These are phyloP conservation scores for Domatiomyces catenatus DNA, from an alignment of 2,329 filamentous ascomycete species.

Conservation along the genomic window DNA sequence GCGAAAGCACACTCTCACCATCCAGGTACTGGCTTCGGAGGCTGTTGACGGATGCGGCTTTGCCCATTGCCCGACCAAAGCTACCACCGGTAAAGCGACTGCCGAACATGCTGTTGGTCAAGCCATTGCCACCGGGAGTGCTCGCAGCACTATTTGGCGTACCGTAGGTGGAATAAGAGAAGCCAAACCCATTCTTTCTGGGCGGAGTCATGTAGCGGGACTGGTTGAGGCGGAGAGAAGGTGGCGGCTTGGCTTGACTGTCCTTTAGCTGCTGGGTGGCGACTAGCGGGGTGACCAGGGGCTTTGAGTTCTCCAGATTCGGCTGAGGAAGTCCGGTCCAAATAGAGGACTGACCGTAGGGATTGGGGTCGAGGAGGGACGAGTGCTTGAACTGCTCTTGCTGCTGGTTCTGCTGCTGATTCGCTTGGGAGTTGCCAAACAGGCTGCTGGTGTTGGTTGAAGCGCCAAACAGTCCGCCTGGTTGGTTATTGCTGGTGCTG, in stretches of 20 bases:
- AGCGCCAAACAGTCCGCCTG: constrained; percentile 27
- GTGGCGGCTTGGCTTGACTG: constrained; percentile 34
- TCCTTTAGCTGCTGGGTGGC: constrained; percentile 62
- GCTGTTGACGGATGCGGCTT: constrained; percentile 79
- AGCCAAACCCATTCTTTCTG: constrained; percentile 68
- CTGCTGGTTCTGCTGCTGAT: constrained; percentile 36
- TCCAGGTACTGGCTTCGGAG: constrained; percentile 62
- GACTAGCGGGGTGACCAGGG: constrained; percentile 76
- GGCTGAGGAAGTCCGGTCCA: constrained; percentile 58
- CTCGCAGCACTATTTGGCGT: constrained; percentile 58
- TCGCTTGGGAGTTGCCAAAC: constrained; percentile 40
- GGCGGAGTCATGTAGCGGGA: constrained; percentile 73
- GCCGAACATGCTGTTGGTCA: constrained; percentile 26
- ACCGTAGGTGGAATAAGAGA: constrained; percentile 83
- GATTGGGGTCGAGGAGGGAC: constrained; percentile 67
- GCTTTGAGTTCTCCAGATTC: constrained; percentile 57
- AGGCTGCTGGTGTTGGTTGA: constrained; percentile 27
- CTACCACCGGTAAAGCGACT: constrained; percentile 36
- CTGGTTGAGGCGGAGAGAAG: constrained; percentile 38
- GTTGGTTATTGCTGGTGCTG: constrained; percentile 28
- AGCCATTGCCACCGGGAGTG: constrained; percentile 42
- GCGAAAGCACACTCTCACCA: constrained; percentile 63
- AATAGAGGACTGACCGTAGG: constrained; percentile 76
- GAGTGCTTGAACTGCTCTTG: constrained; percentile 53
- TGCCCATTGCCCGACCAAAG: constrained; percentile 57